Conservation (phyloP, 78 protist genomes). For the slime mould (Dictyostelium discoideum) region dicty_2.7 NC_007089.4:1195001-1195500, state of each 20-base stretch:
- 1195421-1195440: background rate
- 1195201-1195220: background rate
- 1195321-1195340: background rate
- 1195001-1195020: background rate
- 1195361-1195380: background rate
- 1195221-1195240: background rate
- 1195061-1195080: background rate
- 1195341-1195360: constrained; percentile 11
- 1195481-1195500: constrained; percentile 23
- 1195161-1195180: background rate
- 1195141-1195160: background rate
- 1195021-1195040: background rate
- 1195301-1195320: background rate
- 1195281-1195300: background rate
- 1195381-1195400: background rate
- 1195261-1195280: background rate
- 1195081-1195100: background rate
- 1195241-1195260: background rate
- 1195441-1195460: constrained; percentile 21
- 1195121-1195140: background rate
- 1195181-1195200: background rate
- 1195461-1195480: constrained; percentile 31
- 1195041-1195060: background rate
- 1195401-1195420: background rate
- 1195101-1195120: background rate